Evolutionary conservation across 1,139 yeast genomes (phyloP), one percentile per base, ranked within the genome.

Genomic region (Kodamaea sp.): DNA sequence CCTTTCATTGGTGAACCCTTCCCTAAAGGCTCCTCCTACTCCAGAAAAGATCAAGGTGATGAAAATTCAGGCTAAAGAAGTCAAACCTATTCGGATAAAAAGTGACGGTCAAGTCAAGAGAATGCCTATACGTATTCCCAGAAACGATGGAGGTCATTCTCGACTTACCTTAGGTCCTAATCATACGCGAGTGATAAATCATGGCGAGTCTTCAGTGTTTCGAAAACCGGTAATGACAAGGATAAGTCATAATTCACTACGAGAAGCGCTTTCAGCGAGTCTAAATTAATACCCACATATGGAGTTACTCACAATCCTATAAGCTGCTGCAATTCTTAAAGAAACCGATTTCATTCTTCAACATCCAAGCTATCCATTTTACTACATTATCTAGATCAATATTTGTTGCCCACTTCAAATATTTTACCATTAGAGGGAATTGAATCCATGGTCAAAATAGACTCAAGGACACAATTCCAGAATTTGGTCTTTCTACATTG

Each of bases 131-230:
- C 32, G 52, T 14, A 46, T 43, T 7, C 51, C 55, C 28, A 35
- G 55, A 39, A 48, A 31, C 14, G 51, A 57, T 38, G 74, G 75
- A 0, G 52, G 70, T 4, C 71, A 66, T 39, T 70, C 80, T 4
- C 63, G 67, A 7, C 47, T 78, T 34, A 64, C 64, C 2, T 63
- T 77, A n/a, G 75, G 76, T 1, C 71, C 73, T 3, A 70, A 74
- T 41, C 69, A 73, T 13, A 66, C 73, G 4, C 62, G 56, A 34
- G 57, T 63, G 6, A 53, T 72, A 9, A 55, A 61, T 22, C 78
- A 73, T 47, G 77, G 78, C 0, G 59, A 59, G 26, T 59, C 64
- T 3, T 63, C 73, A 1, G 51, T 57, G 6, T 61, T 70, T 42
- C 63, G 59, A 25, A 64, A 60, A 29, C 71, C 73, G 4, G 51